These are phyloP conservation scores for Solanum chmielewskii DNA, from an alignment of 257 asterid genomes.

Conservation along the genomic window DNA sequence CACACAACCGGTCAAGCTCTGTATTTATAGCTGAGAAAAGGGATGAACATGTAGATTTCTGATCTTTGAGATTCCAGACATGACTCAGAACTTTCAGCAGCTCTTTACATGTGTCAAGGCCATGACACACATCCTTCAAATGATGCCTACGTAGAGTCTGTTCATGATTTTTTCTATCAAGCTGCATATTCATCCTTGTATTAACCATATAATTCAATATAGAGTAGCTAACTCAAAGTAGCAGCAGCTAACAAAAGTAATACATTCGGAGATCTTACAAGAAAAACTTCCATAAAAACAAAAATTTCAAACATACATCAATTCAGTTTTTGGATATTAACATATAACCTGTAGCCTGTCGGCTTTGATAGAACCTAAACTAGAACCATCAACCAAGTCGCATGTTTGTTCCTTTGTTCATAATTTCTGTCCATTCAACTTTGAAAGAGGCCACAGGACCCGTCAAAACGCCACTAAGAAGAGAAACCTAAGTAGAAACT, in stretches of 20 bases:
- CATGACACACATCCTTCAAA: constrained; percentile 54
- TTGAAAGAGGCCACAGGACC: not conserved
- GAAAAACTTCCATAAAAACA: not conserved
- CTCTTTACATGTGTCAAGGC: constrained; percentile 70
- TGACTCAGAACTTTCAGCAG: constrained; percentile 52
- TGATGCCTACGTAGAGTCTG: constrained; percentile 18
- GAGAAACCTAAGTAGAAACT: not conserved
- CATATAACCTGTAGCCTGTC: constrained; percentile 15
- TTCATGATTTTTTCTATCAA: constrained; percentile 28
- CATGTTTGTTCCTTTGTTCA: not conserved
- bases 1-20: constrained; percentile 57
- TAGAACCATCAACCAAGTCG: constrained; percentile 14
- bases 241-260: not conserved
- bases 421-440: constrained; percentile 8
- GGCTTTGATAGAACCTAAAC: constrained; percentile 34
- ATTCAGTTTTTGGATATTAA: not conserved
- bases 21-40: constrained; percentile 56
- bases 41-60: constrained; percentile 43
- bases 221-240: not conserved
- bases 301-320: not conserved
- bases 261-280: not conserved
- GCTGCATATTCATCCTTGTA: constrained; percentile 26
- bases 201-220: not conserved
- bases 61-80: constrained; percentile 38
- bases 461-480: not conserved